Evolutionary conservation across 1,284 basidiomycete genomes (phyloP).

Genomic region (Microbotryum intermedium): DNA sequence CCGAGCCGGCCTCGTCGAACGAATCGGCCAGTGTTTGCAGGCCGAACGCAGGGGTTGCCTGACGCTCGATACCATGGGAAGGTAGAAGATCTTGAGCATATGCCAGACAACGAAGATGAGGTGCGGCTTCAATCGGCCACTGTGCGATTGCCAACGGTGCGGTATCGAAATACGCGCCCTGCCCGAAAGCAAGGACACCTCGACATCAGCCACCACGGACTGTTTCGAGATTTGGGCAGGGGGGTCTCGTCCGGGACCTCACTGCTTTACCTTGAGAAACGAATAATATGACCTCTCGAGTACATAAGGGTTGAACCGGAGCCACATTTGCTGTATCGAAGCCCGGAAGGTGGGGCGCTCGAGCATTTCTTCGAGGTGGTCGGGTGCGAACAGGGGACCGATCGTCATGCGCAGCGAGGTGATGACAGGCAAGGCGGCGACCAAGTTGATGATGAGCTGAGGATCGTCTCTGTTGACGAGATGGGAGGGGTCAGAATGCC

Average conservation of each 20-base stretch:
- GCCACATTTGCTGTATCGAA: constrained; percentile 19
- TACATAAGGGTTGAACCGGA: constrained; percentile 35
- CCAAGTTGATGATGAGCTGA: constrained; percentile 31
- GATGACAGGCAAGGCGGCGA: constrained; percentile 12
- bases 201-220: neutral
- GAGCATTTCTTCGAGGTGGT: constrained; percentile 31
- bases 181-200: neutral
- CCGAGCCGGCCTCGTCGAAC: neutral
- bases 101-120: constrained; percentile 11
- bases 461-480: constrained; percentile 25
- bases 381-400: constrained; percentile 30
- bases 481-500: neutral
- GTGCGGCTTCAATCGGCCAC: constrained; percentile 1
- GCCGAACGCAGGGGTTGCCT: constrained; percentile 21
- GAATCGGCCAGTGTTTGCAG: constrained; percentile 9
- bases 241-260: neutral
- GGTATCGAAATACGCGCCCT: constrained; percentile 28
- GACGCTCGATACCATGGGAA: constrained; percentile 12
- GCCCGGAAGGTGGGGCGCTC: neutral
- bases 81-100: constrained; percentile 27
- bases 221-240: too few relatives aligned
- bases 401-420: constrained; percentile 17
- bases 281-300: constrained; percentile 28
- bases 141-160: constrained; percentile 7
- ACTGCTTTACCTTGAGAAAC: constrained; percentile 28